These are phyloP conservation scores for Pleurostoma richardsiae DNA, from an alignment of 2,329 filamentous ascomycete species.

Conservation along the genomic window DNA sequence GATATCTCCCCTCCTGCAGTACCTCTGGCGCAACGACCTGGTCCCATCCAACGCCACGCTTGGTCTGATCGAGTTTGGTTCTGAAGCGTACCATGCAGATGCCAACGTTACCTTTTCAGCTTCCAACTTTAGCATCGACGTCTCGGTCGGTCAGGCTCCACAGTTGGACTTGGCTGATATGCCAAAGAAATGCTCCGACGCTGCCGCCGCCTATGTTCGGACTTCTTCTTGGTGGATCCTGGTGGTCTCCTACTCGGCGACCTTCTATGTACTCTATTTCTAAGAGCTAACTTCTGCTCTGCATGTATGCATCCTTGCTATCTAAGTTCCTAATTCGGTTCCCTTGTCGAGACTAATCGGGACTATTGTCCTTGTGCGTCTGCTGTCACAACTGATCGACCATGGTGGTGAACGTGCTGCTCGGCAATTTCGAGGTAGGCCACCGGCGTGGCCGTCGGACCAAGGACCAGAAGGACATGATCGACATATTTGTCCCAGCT, in stretches of 20 bases:
- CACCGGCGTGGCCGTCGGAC: not conserved
- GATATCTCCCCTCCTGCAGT: slow-evolving; percentile 22
- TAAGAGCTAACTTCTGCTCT: not conserved
- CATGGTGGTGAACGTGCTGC: not conserved
- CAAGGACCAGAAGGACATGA: not conserved
- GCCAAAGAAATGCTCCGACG: slow-evolving; percentile 6
- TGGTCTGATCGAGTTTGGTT: slow-evolving; percentile 23
- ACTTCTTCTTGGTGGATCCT: slow-evolving; percentile 6
- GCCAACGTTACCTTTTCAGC: slow-evolving; percentile 24
- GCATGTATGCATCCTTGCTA: not conserved
- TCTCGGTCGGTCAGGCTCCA: slow-evolving; percentile 13
- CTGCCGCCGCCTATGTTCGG: not conserved
- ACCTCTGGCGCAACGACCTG: slow-evolving; percentile 20
- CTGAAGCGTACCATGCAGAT: slow-evolving; percentile 20
- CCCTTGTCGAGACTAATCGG: not conserved
- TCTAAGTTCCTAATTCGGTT: not conserved
- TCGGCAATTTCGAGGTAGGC: not conserved
- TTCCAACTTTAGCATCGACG: slow-evolving; percentile 15
- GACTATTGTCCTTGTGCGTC: not conserved
- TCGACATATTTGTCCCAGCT: not conserved
- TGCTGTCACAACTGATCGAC: not conserved
- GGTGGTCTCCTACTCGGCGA: not conserved
- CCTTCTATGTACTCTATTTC: not conserved
- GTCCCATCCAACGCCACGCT: slow-evolving; percentile 18
- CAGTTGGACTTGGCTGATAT: slow-evolving; percentile 2